phyloP scores from a whole-genome alignment of 177 flowering plant genomes.

The Vitis hybrid region DNA sequence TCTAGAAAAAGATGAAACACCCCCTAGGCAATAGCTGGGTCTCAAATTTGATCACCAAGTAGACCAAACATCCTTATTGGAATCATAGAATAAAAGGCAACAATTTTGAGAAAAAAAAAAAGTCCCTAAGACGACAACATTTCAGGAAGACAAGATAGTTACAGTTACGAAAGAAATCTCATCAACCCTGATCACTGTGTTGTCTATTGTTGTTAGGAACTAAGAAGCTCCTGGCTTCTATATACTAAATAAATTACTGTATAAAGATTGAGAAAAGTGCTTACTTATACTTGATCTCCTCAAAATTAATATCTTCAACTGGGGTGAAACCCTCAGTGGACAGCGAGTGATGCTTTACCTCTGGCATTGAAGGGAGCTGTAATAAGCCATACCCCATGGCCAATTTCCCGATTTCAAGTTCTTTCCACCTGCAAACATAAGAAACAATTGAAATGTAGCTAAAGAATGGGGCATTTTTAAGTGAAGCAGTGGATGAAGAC shows the following conservation, averaged over 20 bases:
- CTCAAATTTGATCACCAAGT: too few species aligned
- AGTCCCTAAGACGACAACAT: too few species aligned
- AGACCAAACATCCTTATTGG: too few species aligned
- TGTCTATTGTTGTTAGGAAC: too few species aligned
- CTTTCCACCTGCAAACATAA: conserved; percentile 69
- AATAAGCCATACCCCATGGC: conserved; percentile 90
- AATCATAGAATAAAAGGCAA: too few species aligned
- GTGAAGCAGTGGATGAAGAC: background rate
- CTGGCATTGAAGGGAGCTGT: conserved; percentile 84
- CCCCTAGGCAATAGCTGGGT: too few species aligned
- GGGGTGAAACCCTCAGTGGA: conserved; percentile 73
- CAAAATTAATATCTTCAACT: conserved; percentile 60
- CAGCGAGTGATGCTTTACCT: conserved; percentile 70
- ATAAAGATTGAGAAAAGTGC: conserved; percentile 11
- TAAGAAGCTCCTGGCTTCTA: background rate
- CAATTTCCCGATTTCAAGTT: conserved; percentile 85
- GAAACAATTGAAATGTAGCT: background rate
- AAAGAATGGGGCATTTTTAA: too few species aligned
- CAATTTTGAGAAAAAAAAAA: too few species aligned
- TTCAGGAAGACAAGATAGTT: too few species aligned
- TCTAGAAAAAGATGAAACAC: too few species aligned
- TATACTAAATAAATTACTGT: conserved; percentile 1
- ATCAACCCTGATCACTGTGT: too few species aligned
- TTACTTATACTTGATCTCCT: conserved; percentile 85
- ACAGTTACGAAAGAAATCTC: too few species aligned